phyloP scores from a whole-genome alignment of 192 early-diverging fungal genomes.

The Piromyces sp. region DNA sequence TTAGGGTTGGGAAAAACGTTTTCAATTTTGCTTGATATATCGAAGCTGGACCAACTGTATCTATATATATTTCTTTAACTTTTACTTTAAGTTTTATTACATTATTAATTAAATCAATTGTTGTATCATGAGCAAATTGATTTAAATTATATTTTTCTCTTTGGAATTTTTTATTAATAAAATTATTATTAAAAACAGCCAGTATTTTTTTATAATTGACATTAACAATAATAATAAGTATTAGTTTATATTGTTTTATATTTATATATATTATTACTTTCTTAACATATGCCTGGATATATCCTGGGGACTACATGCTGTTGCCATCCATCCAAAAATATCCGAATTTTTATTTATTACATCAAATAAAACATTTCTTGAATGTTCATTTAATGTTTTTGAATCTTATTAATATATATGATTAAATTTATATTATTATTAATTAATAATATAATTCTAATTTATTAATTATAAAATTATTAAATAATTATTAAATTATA shows the following conservation, averaged over 20 bases:
- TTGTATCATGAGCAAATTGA: slow-evolving; percentile 80
- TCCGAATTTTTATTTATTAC: slow-evolving; percentile 31
- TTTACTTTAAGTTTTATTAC: slow-evolving; percentile 42
- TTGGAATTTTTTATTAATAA: no score
- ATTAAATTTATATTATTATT: no score
- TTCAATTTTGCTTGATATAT: slow-evolving; percentile 65
- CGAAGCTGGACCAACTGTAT: slow-evolving; percentile 84
- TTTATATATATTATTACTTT: slow-evolving; percentile 28
- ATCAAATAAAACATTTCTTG: slow-evolving; percentile 52
- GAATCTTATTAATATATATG: slow-evolving; percentile 52
- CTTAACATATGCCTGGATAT: slow-evolving; percentile 83
- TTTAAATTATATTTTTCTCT: slow-evolving; percentile 84
- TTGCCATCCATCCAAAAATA: slow-evolving; percentile 68
- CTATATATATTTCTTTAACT: slow-evolving; percentile 69
- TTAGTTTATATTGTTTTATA: no score
- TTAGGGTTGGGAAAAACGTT: slow-evolving; percentile 53
- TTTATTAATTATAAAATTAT: no score
- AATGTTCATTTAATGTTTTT: slow-evolving; percentile 68
- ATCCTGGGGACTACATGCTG: slow-evolving; percentile 69
- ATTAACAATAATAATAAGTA: no score
- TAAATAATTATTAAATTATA: no score
- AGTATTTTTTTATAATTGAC: no score
- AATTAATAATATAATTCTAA: no score
- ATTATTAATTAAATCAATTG: slow-evolving; percentile 61
- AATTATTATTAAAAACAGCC: no score